A percentile compares a stretch with the other conserved stretches of the same genome.
Conservation (phyloP, 352 stramenopile species). For the Globisporangium barbulae region DNA sequence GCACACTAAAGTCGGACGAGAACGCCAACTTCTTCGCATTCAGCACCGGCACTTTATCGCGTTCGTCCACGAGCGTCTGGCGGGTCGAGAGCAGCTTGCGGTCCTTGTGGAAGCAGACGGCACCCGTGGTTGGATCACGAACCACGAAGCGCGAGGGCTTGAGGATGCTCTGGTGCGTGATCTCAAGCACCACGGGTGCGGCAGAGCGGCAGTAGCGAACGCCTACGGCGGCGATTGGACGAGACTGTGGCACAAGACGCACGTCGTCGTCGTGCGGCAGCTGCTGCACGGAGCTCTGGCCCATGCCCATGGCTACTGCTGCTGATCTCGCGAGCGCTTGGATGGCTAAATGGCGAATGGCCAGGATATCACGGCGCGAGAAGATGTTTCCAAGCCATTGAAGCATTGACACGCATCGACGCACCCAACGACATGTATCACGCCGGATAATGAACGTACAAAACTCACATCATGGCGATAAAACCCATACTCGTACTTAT, state of each 20-base stretch:
- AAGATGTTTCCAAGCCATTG: too few relatives aligned
- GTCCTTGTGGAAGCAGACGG: background rate
- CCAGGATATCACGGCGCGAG: background rate
- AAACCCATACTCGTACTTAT: too few relatives aligned
- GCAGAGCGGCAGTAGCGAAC: background rate
- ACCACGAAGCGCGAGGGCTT: slow-evolving; percentile 8
- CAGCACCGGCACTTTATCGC: background rate
- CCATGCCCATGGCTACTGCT: background rate
- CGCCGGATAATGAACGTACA: too few relatives aligned
- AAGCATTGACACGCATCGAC: too few relatives aligned
- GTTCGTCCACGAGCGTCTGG: background rate
- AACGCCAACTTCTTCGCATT: background rate
- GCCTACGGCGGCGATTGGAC: background rate
- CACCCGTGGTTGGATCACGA: background rate
- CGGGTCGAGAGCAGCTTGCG: slow-evolving; percentile 7
- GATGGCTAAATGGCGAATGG: background rate
- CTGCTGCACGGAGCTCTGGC: background rate
- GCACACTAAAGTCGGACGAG: background rate
- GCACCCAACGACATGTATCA: too few relatives aligned
- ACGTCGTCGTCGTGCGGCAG: background rate
- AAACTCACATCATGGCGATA: too few relatives aligned
- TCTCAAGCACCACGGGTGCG: background rate
- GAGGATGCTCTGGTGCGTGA: background rate
- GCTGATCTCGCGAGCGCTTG: background rate
- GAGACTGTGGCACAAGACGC: background rate